These are phyloP conservation scores for Buxus sempervirens DNA, from an alignment of 164 flowering plant genomes.

Conservation along the genomic window DNA sequence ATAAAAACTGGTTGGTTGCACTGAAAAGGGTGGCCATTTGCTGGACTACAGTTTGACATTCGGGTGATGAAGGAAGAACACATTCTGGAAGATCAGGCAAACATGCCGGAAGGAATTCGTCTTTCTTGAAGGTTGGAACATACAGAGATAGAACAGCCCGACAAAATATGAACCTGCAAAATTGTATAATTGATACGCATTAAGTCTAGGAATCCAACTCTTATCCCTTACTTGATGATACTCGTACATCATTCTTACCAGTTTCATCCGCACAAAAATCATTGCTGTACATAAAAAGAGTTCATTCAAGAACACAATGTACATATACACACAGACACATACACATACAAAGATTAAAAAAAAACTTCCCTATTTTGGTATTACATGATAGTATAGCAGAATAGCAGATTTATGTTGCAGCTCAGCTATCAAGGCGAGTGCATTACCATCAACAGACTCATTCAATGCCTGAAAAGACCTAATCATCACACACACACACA, in stretches of 20 bases:
- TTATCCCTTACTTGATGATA: not conserved
- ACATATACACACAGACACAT: no score
- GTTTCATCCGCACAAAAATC: not conserved
- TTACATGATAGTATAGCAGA: no score
- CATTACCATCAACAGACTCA: no score
- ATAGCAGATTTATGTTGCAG: no score
- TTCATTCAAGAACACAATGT: no score
- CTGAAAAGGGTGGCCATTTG: constrained; percentile 54
- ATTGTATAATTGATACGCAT: constrained; percentile 10
- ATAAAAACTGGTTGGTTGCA: constrained; percentile 43
- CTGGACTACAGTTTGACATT: constrained; percentile 39
- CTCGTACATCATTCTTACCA: not conserved
- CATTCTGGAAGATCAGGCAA: constrained; percentile 69
- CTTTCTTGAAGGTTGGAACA: constrained; percentile 48
- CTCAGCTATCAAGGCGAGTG: no score
- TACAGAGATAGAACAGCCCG: constrained; percentile 56
- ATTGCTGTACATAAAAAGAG: no score
- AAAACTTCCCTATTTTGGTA: no score
- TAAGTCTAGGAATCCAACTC: no score
- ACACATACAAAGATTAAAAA: no score
- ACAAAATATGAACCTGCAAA: constrained; percentile 76
- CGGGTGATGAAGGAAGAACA: constrained; percentile 35
- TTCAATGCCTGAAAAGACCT: no score
- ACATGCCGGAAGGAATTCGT: constrained; percentile 68
- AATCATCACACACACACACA: no score